Evolutionary conservation across 75 land plant species (phyloP), one percentile per base, ranked within the genome.

Genomic region (Sequoia sempervirens): DNA sequence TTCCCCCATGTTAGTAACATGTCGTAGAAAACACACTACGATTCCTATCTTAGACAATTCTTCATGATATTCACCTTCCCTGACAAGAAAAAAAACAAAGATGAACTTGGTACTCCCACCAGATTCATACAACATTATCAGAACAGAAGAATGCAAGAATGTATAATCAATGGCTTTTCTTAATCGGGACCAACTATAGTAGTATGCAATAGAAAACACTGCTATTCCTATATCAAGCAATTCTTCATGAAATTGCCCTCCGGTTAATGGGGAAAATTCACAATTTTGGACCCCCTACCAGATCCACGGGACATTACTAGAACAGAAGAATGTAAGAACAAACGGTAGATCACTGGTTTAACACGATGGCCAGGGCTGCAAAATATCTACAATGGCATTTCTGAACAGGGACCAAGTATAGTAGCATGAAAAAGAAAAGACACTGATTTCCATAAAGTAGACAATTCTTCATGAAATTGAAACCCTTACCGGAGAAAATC

Each of bases 131-230:
- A 14, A 43, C 45, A 78, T 28, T 45, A 78, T 47, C 41, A 45
- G 80, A 41, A 78, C 46, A 78, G 32, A n/a, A 38, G 41, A 78
- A 45, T 78, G 80, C 30, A n/a, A 43, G 30, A 78, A 78, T 47
- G 1, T 13, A 32, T 10, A 28, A 70, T 32, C 66, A 61, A 26
- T 23, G 66, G 66, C 7, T 5, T 12, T 70, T 32, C 36, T 32
- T 70, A 11, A 70, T 2, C 3, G 73, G 52, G 47, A 45, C 28
- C 0, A 61, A 61, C 66, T 61, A 23, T 61, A 61, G 66, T 61
- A 20, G 66, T 23, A 61, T 61, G 66, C 23, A 61, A 61, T 26
- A 23, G 66, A 61, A 61, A 70, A 50, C 53, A 50, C 15, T 50
- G 53, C 12, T 50, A 64, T 64, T 26, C n/a, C 28, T 64, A 26